Percentiles rank a stretch among this genome's conserved stretches.
phyloP scores from a whole-genome alignment of 495 filamentous ascomycete species.

The Trichoderma gamsii region DNA sequence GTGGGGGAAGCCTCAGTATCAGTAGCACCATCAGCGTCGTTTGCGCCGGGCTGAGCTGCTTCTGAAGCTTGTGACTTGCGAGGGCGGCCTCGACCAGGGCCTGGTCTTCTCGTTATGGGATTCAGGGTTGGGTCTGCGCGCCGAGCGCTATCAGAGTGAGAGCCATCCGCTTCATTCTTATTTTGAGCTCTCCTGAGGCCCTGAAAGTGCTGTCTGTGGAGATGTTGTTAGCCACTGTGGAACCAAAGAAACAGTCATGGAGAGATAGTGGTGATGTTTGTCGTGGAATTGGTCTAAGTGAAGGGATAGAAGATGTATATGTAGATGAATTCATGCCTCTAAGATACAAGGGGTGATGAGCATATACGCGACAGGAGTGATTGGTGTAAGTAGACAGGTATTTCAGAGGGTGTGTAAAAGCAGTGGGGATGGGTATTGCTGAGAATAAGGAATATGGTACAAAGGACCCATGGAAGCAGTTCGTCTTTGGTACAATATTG shows the following conservation, averaged over 20 bases:
- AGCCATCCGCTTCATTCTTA: slow-evolving; percentile 34
- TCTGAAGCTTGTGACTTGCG: slow-evolving; percentile 27
- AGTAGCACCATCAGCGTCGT: slow-evolving; percentile 15
- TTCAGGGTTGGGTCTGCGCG: slow-evolving; percentile 39
- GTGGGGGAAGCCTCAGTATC: slow-evolving; percentile 1
- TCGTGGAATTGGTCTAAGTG: too few species aligned
- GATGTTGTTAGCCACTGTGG: neutral
- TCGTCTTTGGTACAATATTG: too few species aligned
- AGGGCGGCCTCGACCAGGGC: slow-evolving; percentile 43
- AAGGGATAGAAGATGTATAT: neutral
- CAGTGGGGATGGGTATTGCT: too few species aligned
- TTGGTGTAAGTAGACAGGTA: too few species aligned
- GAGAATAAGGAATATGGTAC: too few species aligned
- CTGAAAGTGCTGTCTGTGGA: slow-evolving; percentile 45
- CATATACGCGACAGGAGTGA: too few species aligned
- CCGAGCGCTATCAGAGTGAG: slow-evolving; percentile 22
- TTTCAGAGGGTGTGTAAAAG: too few species aligned
- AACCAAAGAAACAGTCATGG: too few species aligned
- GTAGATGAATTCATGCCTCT: neutral
- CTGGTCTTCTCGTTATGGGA: slow-evolving; percentile 45
- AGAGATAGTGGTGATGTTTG: too few species aligned
- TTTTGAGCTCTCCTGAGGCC: slow-evolving; percentile 42
- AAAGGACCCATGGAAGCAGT: too few species aligned
- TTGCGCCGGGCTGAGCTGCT: slow-evolving; percentile 16
- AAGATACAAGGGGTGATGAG: neutral